Evolutionary conservation across 2,329 filamentous ascomycete genomes (phyloP).

Genomic region (Trichothecium roseum): DNA sequence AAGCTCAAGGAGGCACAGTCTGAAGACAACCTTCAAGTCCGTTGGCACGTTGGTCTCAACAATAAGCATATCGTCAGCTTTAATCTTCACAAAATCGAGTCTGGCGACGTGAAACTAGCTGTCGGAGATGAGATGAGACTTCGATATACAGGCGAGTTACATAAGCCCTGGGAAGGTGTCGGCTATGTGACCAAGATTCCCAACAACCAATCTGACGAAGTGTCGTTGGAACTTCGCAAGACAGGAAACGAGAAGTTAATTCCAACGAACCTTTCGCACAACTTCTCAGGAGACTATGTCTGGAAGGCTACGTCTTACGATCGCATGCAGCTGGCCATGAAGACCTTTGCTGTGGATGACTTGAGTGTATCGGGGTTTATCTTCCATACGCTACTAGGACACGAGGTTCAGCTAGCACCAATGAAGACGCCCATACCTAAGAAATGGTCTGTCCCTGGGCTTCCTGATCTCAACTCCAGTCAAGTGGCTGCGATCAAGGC

Average conservation of each 20-base stretch:
- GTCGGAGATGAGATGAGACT: constrained; percentile 98
- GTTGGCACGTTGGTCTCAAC: constrained; percentile 92
- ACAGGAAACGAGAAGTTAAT: constrained; percentile 94
- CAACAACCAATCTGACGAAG: constrained; percentile 97
- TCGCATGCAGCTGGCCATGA: constrained; percentile 98
- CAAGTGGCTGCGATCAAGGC: constrained; percentile 96
- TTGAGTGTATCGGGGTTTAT: constrained; percentile 98
- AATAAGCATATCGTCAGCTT: constrained; percentile 97
- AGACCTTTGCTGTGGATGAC: constrained; percentile 95
- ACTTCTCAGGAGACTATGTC: constrained; percentile 97
- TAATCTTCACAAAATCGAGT: constrained; percentile 89
- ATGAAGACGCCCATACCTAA: constrained; percentile 95
- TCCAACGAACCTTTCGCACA: constrained; percentile 90
- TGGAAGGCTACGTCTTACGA: constrained; percentile 99
- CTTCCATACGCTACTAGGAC: constrained; percentile 90
- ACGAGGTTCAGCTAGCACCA: constrained; percentile 86
- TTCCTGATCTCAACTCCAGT: constrained; percentile 90
- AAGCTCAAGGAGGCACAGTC: constrained; percentile 98
- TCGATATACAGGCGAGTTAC: constrained; percentile 89
- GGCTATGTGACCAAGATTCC: constrained; percentile 99
- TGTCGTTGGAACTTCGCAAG: constrained; percentile 86
- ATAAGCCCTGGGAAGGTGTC: constrained; percentile 89
- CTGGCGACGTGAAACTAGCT: constrained; percentile 94
- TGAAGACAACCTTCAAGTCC: constrained; percentile 87
- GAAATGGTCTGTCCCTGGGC: constrained; percentile 89